A percentile compares a stretch with the other conserved stretches of the same genome.
Conservation (phyloP, 2,329 filamentous ascomycete species). For the Calonectria ilicicola region DNA sequence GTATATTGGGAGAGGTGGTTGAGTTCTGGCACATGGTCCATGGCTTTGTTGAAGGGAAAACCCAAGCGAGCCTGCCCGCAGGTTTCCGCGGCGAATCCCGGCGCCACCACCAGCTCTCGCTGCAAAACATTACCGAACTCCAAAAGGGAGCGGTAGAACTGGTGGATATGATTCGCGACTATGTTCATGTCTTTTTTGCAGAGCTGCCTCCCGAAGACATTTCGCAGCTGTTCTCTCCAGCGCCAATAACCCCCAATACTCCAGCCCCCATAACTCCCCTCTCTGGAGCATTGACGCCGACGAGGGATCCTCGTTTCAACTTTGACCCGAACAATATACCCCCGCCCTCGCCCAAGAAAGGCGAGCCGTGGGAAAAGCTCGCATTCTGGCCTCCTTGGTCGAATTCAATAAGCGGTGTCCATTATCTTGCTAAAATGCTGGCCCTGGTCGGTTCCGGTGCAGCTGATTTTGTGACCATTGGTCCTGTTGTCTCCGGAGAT, state of each 20-base stretch:
- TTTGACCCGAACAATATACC: constrained; percentile 84
- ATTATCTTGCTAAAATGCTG: constrained; percentile 88
- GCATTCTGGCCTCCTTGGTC: constrained; percentile 97
- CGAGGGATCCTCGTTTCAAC: constrained; percentile 80
- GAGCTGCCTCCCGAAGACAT: constrained; percentile 93
- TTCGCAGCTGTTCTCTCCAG: constrained; percentile 85
- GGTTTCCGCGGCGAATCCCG: constrained; percentile 86
- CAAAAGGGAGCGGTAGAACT: constrained; percentile 84
- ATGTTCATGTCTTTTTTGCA: constrained; percentile 84
- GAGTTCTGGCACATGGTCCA: constrained; percentile 96
- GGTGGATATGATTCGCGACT: constrained; percentile 84
- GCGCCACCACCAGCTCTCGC: constrained; percentile 82
- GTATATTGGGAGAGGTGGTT: constrained; percentile 87
- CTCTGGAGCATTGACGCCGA: constrained; percentile 60
- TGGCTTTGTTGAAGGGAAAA: constrained; percentile 88
- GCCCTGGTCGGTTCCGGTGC: constrained; percentile 87
- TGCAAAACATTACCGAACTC: constrained; percentile 77
- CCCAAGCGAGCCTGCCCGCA: constrained; percentile 81
- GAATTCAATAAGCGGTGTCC: constrained; percentile 91
- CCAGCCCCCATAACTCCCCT: constrained; percentile 50
- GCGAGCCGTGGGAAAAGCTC: constrained; percentile 91
- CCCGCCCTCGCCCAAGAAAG: constrained; percentile 79
- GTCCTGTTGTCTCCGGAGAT: constrained; percentile 70
- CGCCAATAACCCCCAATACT: constrained; percentile 75
- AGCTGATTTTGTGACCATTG: constrained; percentile 84